These are phyloP conservation scores for Collybiopsis confluens DNA, from an alignment of 768 basidiomycete genomes.

Conservation along the genomic window DNA sequence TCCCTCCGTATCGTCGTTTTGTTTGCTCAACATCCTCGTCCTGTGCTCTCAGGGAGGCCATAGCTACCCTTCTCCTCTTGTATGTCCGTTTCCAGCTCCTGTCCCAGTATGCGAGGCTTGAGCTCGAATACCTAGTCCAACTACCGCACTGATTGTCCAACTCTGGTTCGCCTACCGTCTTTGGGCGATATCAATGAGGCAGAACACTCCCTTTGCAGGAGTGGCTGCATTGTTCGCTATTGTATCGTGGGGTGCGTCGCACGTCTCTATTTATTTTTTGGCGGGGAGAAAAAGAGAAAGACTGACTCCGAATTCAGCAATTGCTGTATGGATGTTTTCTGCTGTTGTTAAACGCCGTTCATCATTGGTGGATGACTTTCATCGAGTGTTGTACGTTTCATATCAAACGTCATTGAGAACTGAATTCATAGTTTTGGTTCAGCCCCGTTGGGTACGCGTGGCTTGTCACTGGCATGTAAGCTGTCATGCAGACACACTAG, in stretches of 20 bases:
- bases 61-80: not conserved
- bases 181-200: not conserved
- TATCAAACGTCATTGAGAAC: not conserved
- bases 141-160: not conserved
- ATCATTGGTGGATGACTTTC: not conserved
- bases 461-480: conserved; percentile 3
- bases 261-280: no score
- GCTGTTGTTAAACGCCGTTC: not conserved
- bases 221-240: not conserved
- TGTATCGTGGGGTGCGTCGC: not conserved
- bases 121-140: not conserved
- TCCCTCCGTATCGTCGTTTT: not conserved
- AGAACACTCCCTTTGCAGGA: not conserved
- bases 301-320: not conserved
- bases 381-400: not conserved
- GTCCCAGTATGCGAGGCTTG: no score
- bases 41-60: not conserved
- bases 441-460: conserved; percentile 4
- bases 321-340: conserved; percentile 4
- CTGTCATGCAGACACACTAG: not conserved
- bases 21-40: not conserved
- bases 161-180: not conserved
- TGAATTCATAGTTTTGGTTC: not conserved
- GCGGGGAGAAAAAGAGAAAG: no score
- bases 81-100: not conserved